Conservation (phyloP, 2,329 filamentous ascomycete genomes). For the Arachnomyces sp. region DNA sequence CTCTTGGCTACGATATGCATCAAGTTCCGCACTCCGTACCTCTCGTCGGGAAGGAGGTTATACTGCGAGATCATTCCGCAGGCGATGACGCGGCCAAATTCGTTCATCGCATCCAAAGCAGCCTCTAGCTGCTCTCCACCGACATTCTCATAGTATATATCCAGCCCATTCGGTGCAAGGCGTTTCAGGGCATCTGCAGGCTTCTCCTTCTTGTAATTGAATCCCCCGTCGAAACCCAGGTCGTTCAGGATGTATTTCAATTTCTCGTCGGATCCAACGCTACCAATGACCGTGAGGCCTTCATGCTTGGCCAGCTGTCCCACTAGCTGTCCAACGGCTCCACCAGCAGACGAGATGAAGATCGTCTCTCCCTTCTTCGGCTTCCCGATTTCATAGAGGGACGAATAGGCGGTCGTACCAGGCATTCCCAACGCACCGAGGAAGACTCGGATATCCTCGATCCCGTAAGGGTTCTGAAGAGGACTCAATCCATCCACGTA, state of each 20-base stretch:
- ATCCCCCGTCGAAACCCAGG: conserved; percentile 64
- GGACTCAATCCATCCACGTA: conserved; percentile 40
- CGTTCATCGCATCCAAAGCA: conserved; percentile 57
- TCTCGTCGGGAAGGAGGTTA: conserved; percentile 53
- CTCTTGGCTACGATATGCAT: conserved; percentile 60
- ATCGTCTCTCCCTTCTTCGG: conserved; percentile 74
- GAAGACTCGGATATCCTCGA: conserved; percentile 50
- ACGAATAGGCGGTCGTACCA: conserved; percentile 66
- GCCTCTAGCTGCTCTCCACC: conserved; percentile 68
- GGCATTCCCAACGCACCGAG: conserved; percentile 72
- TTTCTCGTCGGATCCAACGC: conserved; percentile 73
- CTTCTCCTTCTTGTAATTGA: conserved; percentile 83
- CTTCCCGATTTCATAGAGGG: conserved; percentile 66
- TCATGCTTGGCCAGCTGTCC: conserved; percentile 78
- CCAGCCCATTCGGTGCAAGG: conserved; percentile 68
- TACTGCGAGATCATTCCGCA: conserved; percentile 71
- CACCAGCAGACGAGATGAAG: conserved; percentile 71
- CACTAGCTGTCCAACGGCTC: conserved; percentile 75
- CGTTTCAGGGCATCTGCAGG: conserved; percentile 59
- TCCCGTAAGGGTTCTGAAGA: conserved; percentile 58
- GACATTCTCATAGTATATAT: conserved; percentile 79
- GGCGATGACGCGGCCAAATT: conserved; percentile 57
- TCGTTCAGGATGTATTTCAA: conserved; percentile 65
- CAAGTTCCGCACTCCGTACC: conserved; percentile 61
- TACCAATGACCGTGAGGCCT: conserved; percentile 71